Evolutionary conservation across 208 protist species (phyloP), one percentile per base, ranked within the genome.

Genomic region (Acanthamoeba divionensis): DNA sequence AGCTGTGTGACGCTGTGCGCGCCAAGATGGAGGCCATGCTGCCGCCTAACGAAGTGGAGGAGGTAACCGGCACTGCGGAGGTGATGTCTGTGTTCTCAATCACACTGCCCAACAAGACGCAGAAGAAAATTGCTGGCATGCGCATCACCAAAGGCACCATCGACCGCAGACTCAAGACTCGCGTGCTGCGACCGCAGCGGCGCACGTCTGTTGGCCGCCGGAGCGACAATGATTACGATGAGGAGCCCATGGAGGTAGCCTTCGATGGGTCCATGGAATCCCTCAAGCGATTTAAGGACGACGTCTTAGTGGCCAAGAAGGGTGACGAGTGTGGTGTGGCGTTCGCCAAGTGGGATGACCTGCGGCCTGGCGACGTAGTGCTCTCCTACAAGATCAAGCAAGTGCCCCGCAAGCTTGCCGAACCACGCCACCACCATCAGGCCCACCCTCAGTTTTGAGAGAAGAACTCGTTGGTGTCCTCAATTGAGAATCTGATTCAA

Each of bases 281-380:
- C 0, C 71, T 95, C 10, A 86, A 66, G 47, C 66, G 90, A 8
- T 93, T 92, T 45, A 94, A 95, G 77, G 93, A 95, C n/a, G 45
- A 85, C 31, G 92, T 95, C 15, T 91, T 82, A n/a, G 79, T 90
- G 48, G 86, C 94, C 21, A 82, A 71, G 26, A 90, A 91, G 62
- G 89, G 94, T 44, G 41, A 89, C 29, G 94, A 95, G 50, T 95
- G 93, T 79, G 94, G 93, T 91, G 79, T 95, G 24, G 50, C 26
- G 41, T 48, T 95, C 15, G 54, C 83, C n/a, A 50, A 89, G 15
- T 94, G 82, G 29, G 60, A 91, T 47, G 86, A 91, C 12, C 9
- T 91, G 15, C 0, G 73, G 44, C 6, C 38, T 21, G 90, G 83
- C 33, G 93, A 94, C 69, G 31, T 71, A 18, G 88, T 94, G 10